Evolutionary conservation across 1,139 yeast genomes (phyloP).

Genomic region (Saccharomyces hybrid): DNA sequence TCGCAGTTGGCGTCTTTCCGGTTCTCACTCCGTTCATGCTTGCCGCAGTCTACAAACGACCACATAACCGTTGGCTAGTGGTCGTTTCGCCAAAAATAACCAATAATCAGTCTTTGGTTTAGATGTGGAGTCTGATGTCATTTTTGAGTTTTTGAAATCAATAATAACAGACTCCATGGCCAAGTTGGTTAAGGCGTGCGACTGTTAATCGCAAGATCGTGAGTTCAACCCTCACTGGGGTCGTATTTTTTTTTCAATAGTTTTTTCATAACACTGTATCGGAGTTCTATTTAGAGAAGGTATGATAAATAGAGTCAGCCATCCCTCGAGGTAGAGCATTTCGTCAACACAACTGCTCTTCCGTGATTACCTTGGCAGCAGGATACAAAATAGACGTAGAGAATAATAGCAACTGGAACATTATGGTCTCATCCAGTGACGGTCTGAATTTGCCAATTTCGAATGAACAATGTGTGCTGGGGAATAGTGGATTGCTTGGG

Average conservation of each 20-base stretch:
- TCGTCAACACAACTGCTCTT: neutral
- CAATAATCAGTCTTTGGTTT: no score
- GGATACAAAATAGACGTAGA: neutral
- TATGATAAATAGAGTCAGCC: neutral
- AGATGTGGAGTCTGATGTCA: no score
- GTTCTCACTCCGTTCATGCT: no score
- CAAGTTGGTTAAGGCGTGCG: slow-evolving; percentile 10
- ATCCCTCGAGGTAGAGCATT: neutral
- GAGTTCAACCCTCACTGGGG: slow-evolving; percentile 9
- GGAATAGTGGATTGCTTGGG: neutral
- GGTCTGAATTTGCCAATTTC: slow-evolving; percentile 1
- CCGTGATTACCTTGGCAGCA: neutral
- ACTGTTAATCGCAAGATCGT: slow-evolving; percentile 10
- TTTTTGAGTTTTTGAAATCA: no score
- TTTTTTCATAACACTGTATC: neutral
- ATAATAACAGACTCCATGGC: slow-evolving; percentile 4
- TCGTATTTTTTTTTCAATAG: neutral
- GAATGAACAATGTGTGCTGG: slow-evolving; percentile 1
- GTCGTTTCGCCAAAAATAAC: no score
- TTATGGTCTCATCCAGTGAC: neutral
- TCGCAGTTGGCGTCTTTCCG: no score
- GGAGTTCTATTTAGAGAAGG: neutral
- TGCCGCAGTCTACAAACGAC: no score
- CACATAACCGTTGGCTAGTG: no score
- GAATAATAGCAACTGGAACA: neutral